Evolutionary conservation across 1,139 yeast genomes (phyloP).

Genomic region (Tardiomyces depauwii): DNA sequence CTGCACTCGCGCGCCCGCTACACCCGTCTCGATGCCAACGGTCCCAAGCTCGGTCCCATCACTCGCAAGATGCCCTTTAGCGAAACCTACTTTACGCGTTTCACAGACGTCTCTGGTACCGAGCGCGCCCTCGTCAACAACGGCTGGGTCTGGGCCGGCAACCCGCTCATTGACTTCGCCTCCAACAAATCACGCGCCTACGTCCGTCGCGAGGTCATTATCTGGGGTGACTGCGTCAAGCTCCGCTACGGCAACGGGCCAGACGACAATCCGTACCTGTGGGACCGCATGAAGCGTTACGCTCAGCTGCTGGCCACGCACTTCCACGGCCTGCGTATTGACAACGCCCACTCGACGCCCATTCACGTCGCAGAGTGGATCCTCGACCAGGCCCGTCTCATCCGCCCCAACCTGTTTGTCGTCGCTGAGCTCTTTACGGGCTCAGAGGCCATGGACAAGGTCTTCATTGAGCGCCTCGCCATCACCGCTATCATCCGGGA

Average conservation of each 20-base stretch:
- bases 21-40: constrained; percentile 63
- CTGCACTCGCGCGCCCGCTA: constrained; percentile 65
- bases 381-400: constrained; percentile 76
- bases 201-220: constrained; percentile 82
- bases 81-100: constrained; percentile 80
- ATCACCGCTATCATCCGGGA: constrained; percentile 83
- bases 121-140: constrained; percentile 77
- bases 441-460: constrained; percentile 78
- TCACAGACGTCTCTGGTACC: constrained; percentile 39
- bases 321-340: constrained; percentile 86
- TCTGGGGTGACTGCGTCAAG: constrained; percentile 97
- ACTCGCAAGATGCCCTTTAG: constrained; percentile 50
- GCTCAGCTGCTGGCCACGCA: constrained; percentile 61
- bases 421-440: constrained; percentile 95
- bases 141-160: constrained; percentile 99
- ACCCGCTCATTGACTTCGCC: constrained; percentile 89
- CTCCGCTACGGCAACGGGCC: constrained; percentile 70
- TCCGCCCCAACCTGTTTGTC: constrained; percentile 77
- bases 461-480: constrained; percentile 84
- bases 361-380: constrained; percentile 85
- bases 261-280: constrained; percentile 75
- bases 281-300: constrained; percentile 82
- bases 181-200: constrained; percentile 69
- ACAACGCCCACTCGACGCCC: constrained; percentile 94
- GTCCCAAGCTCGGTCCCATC: constrained; percentile 64